Evolutionary conservation across 2,329 filamentous ascomycete genomes (phyloP).

Genomic region (Tolypocladium endophyticum): DNA sequence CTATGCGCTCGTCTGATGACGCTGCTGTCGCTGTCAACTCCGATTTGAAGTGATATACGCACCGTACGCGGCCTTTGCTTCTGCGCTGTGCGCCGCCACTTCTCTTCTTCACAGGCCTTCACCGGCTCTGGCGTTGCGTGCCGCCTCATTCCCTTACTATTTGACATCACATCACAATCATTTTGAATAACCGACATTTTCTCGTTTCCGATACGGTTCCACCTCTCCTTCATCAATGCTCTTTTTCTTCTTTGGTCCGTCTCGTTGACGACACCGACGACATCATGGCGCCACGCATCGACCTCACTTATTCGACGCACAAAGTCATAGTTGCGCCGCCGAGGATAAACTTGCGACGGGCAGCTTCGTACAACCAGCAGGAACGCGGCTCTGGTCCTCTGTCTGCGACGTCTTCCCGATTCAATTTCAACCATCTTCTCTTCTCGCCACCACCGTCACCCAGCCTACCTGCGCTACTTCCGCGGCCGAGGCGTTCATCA

Average conservation of each 20-base stretch:
- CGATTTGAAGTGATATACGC: background rate
- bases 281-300: slow-evolving; percentile 35
- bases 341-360: slow-evolving; percentile 47
- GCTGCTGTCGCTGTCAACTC: background rate
- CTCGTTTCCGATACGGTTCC: background rate
- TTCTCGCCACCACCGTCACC: slow-evolving; percentile 62
- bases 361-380: slow-evolving; percentile 44
- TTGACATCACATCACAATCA: background rate
- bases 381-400: slow-evolving; percentile 35
- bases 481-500: slow-evolving; percentile 52
- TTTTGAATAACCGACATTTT: background rate
- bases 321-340: slow-evolving; percentile 44
- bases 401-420: slow-evolving; percentile 51
- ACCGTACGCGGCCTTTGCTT: background rate
- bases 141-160: background rate
- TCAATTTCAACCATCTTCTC: slow-evolving; percentile 57
- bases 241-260: background rate
- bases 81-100: background rate
- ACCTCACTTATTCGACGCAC: slow-evolving; percentile 32
- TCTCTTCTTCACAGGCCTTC: background rate
- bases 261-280: background rate
- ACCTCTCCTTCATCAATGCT: background rate
- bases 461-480: slow-evolving; percentile 56
- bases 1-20: background rate
- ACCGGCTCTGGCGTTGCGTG: background rate